Percentiles rank a stretch among this genome's conserved stretches.
These are phyloP conservation scores for Rhodotorula graminis DNA, from an alignment of 768 basidiomycete species.

Conservation along the genomic window DNA sequence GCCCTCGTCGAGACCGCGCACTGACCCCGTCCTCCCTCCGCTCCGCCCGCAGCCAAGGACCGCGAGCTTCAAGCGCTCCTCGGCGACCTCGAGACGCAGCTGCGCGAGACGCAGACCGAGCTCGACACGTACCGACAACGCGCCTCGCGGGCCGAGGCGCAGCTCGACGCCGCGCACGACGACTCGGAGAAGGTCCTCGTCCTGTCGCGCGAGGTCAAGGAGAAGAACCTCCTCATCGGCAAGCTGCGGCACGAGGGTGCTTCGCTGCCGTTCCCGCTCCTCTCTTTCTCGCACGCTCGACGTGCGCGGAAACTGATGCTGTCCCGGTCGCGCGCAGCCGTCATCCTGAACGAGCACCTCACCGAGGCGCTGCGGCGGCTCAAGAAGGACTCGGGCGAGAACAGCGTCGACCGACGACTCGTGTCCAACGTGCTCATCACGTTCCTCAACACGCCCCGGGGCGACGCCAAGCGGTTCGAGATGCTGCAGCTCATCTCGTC, in stretches of 20 bases:
- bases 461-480: slow-evolving; percentile 91
- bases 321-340: slow-evolving; percentile 54
- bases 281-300: background rate
- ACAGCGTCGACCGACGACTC: slow-evolving; percentile 82
- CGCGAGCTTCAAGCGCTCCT: slow-evolving; percentile 81
- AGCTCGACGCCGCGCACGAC: slow-evolving; percentile 66
- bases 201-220: slow-evolving; percentile 85
- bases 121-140: slow-evolving; percentile 87
- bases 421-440: slow-evolving; percentile 89
- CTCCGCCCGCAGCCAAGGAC: slow-evolving; percentile 64
- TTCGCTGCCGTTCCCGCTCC: slow-evolving; percentile 2
- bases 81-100: slow-evolving; percentile 70
- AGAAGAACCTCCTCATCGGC: slow-evolving; percentile 89
- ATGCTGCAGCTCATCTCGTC: slow-evolving; percentile 85
- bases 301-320: slow-evolving; percentile 1
- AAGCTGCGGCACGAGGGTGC: slow-evolving; percentile 92
- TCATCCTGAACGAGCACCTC: slow-evolving; percentile 94
- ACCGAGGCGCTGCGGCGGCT: slow-evolving; percentile 96
- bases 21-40: background rate
- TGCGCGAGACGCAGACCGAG: slow-evolving; percentile 61
- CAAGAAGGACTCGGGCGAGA: slow-evolving; percentile 72
- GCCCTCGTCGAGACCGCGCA: background rate
- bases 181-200: slow-evolving; percentile 64
- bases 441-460: slow-evolving; percentile 83
- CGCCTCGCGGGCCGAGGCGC: slow-evolving; percentile 79